Conservation (phyloP, 192 early-diverging fungal genomes). For the Coemansia sp. region DNA sequence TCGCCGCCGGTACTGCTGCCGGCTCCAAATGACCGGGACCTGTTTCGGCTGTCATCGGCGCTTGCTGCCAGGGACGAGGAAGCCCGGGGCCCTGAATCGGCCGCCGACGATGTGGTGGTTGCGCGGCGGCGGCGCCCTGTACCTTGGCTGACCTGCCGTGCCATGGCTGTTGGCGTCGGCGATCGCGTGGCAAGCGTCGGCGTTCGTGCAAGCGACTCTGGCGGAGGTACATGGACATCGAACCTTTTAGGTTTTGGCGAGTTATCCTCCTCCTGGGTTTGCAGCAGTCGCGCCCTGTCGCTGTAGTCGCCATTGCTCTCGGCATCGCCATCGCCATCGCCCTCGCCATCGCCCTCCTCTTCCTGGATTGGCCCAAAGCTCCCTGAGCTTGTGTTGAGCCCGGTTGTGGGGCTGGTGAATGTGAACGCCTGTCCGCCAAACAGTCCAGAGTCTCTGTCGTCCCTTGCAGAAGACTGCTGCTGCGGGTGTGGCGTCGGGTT, state of each 20-base stretch:
- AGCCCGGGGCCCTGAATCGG: background rate
- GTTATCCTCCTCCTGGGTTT: background rate
- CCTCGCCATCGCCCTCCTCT: slow-evolving; percentile 32
- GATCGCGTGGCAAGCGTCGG: slow-evolving; percentile 39
- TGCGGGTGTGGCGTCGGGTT: slow-evolving; percentile 14
- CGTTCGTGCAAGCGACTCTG: slow-evolving; percentile 46
- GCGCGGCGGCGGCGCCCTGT: slow-evolving; percentile 23
- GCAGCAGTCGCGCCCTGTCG: background rate
- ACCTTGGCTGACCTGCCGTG: slow-evolving; percentile 3
- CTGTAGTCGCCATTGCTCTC: slow-evolving; percentile 1
- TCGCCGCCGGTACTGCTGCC: slow-evolving; percentile 28
- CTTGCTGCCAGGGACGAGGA: background rate
- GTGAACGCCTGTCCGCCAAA: slow-evolving; percentile 44
- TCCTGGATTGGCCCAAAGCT: slow-evolving; percentile 51
- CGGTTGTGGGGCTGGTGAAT: slow-evolving; percentile 19
- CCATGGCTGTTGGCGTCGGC: slow-evolving; percentile 27
- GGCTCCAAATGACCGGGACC: slow-evolving; percentile 50
- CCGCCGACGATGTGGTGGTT: slow-evolving; percentile 15
- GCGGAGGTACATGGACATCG: slow-evolving; percentile 44
- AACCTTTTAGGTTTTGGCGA: slow-evolving; percentile 8
- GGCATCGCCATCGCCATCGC: slow-evolving; percentile 8
- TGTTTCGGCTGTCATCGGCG: slow-evolving; percentile 19
- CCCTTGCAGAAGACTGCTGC: slow-evolving; percentile 15
- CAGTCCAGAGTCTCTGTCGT: slow-evolving; percentile 48
- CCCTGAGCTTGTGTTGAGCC: slow-evolving; percentile 13